Percentiles rank a stretch among this genome's conserved stretches.
phyloP scores from a whole-genome alignment of 2,329 filamentous ascomycete species.

The Colletotrichum falcatum region DNA sequence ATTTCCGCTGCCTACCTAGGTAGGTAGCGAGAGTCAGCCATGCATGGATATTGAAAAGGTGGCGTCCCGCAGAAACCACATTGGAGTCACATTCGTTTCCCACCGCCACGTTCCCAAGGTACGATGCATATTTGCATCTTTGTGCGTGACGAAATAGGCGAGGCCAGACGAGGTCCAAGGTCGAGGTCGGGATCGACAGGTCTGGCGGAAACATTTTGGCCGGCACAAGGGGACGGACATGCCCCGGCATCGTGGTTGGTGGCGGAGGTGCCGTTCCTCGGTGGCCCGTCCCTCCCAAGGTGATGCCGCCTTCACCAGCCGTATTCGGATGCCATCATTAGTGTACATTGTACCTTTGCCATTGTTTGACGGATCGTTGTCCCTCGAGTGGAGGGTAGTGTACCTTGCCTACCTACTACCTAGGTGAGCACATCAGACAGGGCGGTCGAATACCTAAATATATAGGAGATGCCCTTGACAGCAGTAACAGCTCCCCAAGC shows the following conservation, averaged over 20 bases:
- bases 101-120: conserved; percentile 13
- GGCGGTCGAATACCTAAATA: not conserved
- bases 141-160: conserved; percentile 16
- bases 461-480: not conserved
- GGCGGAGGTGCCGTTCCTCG: conserved; percentile 1
- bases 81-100: conserved; percentile 8
- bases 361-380: not conserved
- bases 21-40: conserved; percentile 39
- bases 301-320: not conserved
- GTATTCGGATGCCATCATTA: not conserved
- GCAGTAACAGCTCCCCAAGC: not conserved
- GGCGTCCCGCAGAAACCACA: conserved; percentile 30
- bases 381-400: too few species aligned
- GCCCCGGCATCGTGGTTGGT: not conserved
- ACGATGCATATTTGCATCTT: conserved; percentile 2
- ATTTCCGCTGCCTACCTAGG: conserved; percentile 5
- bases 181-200: conserved; percentile 1
- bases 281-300: not conserved
- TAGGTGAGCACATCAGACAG: not conserved
- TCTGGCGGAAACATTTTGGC: conserved; percentile 11
- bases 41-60: conserved; percentile 40
- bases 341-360: not conserved
- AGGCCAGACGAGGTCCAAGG: not conserved
- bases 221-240: conserved; percentile 1
- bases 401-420: too few species aligned